Evolutionary conservation across 2,329 filamentous ascomycete species (phyloP), one percentile per base, ranked within the genome.

Genomic region (Penicillium sp.): DNA sequence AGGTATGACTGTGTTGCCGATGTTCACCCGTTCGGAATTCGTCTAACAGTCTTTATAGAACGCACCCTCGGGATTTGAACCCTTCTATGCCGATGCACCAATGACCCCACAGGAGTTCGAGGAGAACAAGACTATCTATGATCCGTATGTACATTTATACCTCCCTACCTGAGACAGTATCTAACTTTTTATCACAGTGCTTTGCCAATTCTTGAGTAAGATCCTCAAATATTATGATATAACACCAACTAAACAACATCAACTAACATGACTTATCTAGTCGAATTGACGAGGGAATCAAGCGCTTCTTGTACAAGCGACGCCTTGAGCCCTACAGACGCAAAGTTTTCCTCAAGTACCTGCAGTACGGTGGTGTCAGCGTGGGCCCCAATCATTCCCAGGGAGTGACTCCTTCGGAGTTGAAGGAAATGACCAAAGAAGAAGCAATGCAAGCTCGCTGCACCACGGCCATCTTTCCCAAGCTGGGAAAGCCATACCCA

Each of bases 231-330:
- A 7, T 31, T 23, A 13, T 10, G 3, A 12, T 12, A 25, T 27
- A 25, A 10, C 31, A 33, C 31, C n/a, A n/a, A 33, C 12, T 13
- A 13, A 33, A 33, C 31, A 33, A 33, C 50, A 17, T 55, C 71
- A 48, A 70, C 60, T 33, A 49, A 58, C 35, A 2, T 41, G 19
- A 57, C 49, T 41, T 2, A 42, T 58, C 6, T 58, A 89, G 89
- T 55, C 91, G 94, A 47, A 91, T 97, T 41, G 88, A 97, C 69
- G 83, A 87, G 27, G 94, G 91, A 47, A 89, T 97, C 54, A 87
- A 92, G 64, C 88, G 91, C 15, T 99, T 88, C 76, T 86, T 89
- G 61, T 81, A 84, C 36, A 89, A 87, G 47, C 89, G 93, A 33
- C 92, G 90, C 63, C 83, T 96, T 58, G 84, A 89, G 58, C 73